These are phyloP conservation scores for Leccinum uliginosum DNA, from an alignment of 768 basidiomycete species.

Conservation along the genomic window DNA sequence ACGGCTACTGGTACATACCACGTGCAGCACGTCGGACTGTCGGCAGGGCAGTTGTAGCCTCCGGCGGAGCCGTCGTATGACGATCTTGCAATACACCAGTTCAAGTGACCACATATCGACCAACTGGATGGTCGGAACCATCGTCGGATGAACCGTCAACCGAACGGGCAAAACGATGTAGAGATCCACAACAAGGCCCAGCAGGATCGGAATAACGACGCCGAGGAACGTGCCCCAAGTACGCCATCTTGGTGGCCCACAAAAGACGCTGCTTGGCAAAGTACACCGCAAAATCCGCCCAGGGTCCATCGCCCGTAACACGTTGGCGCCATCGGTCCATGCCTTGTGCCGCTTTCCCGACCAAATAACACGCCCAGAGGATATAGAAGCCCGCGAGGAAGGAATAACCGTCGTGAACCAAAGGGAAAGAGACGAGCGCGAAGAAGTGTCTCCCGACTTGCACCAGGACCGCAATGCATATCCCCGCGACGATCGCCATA, in stretches of 20 bases:
- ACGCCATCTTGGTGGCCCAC: constrained; percentile 64
- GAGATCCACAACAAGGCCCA: constrained; percentile 74
- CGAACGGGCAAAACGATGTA: constrained; percentile 77
- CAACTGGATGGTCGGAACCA: constrained; percentile 65
- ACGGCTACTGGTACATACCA: constrained; percentile 38
- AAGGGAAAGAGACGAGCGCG: constrained; percentile 47
- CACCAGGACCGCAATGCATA: constrained; percentile 63
- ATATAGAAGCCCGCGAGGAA: constrained; percentile 79
- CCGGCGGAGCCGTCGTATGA: constrained; percentile 48
- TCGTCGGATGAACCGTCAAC: constrained; percentile 49
- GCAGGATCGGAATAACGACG: constrained; percentile 65
- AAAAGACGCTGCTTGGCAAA: constrained; percentile 64
- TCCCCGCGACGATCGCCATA: constrained; percentile 57
- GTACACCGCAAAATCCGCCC: constrained; percentile 60
- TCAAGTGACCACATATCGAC: constrained; percentile 84
- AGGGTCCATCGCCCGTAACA: constrained; percentile 48
- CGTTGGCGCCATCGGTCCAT: constrained; percentile 72
- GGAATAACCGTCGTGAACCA: constrained; percentile 88
- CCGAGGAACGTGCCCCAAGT: constrained; percentile 70
- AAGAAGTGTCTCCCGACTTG: constrained; percentile 75
- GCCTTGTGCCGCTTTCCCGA: constrained; percentile 59
- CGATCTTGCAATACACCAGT: constrained; percentile 71
- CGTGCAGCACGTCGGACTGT: constrained; percentile 48
- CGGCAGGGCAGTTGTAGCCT: constrained; percentile 39
- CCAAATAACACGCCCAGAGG: constrained; percentile 68